These are phyloP conservation scores for Hammondia hammondi DNA, from an alignment of 169 alveolate genomes.

Conservation along the genomic window DNA sequence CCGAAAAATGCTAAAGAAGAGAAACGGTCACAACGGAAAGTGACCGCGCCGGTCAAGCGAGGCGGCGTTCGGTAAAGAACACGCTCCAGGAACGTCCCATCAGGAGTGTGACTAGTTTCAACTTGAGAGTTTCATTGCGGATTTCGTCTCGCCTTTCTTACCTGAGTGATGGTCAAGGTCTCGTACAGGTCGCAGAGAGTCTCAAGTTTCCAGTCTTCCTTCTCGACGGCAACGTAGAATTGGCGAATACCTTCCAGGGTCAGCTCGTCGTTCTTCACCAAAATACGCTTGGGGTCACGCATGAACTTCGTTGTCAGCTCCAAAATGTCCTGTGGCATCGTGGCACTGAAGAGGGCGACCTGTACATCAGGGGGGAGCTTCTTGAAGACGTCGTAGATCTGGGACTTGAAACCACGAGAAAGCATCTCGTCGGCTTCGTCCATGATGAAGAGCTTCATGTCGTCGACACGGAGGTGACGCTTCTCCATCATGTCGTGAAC, in stretches of 20 bases:
- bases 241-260: conserved; percentile 98
- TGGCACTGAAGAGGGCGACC: conserved; percentile 94
- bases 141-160: neutral
- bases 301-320: conserved; percentile 95
- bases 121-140: too few species aligned
- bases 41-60: too few species aligned
- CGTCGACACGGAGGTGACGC: conserved; percentile 82
- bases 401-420: conserved; percentile 95
- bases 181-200: conserved; percentile 96
- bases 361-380: conserved; percentile 84
- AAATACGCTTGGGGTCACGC: conserved; percentile 96
- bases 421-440: conserved; percentile 99
- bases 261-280: conserved; percentile 97
- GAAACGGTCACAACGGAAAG: too few species aligned
- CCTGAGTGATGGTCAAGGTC: conserved; percentile 95
- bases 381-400: conserved; percentile 79
- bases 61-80: too few species aligned
- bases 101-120: too few species aligned
- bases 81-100: too few species aligned
- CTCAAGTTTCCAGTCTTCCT: conserved; percentile 97
- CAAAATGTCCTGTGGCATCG: conserved; percentile 96
- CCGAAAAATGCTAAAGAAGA: too few species aligned
- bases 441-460: conserved; percentile 93
- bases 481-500: conserved; percentile 96
- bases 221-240: conserved; percentile 96